phyloP scores from a whole-genome alignment of 495 filamentous ascomycete species.

The Trichoderma virens region DNA sequence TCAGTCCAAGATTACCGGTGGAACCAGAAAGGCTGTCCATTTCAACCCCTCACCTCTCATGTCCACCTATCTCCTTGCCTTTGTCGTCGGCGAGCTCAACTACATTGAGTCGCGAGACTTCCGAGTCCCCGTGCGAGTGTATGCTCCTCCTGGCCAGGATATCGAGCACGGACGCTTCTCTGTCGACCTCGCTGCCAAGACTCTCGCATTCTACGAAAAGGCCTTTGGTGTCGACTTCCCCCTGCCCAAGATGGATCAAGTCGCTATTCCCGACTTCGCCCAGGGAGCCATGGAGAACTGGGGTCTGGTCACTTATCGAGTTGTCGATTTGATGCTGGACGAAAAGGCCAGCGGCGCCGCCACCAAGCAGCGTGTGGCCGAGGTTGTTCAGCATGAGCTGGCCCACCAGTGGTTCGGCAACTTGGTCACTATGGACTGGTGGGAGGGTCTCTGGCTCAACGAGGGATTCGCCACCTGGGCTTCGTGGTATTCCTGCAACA shows the following conservation, averaged over 20 bases:
- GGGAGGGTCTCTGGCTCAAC: conserved; percentile 95
- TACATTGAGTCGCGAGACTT: conserved; percentile 86
- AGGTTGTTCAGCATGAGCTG: conserved; percentile 89
- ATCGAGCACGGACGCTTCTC: conserved; percentile 84
- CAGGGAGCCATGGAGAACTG: conserved; percentile 68
- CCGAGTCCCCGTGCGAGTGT: conserved; percentile 84
- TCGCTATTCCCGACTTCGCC: conserved; percentile 92
- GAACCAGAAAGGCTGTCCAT: conserved; percentile 65
- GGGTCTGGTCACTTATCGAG: conserved; percentile 93
- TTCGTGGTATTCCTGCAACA: conserved; percentile 85
- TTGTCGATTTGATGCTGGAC: conserved; percentile 86
- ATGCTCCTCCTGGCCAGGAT: conserved; percentile 75
- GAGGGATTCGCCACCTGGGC: conserved; percentile 98
- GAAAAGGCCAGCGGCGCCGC: conserved; percentile 79
- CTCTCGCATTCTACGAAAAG: conserved; percentile 92
- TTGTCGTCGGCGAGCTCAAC: conserved; percentile 95
- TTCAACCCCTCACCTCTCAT: conserved; percentile 87
- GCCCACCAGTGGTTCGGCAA: conserved; percentile 99
- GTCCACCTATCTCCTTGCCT: conserved; percentile 96
- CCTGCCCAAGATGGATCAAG: conserved; percentile 86
- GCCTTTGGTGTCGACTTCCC: conserved; percentile 93
- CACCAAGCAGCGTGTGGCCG: conserved; percentile 85
- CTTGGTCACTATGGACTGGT: conserved; percentile 82
- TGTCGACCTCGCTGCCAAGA: conserved; percentile 74
- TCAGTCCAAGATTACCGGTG: conserved; percentile 48